A percentile compares a stretch with the other conserved stretches of the same genome.
Conservation (phyloP, 2,329 filamentous ascomycete species). For the Fusarium globosum region DNA sequence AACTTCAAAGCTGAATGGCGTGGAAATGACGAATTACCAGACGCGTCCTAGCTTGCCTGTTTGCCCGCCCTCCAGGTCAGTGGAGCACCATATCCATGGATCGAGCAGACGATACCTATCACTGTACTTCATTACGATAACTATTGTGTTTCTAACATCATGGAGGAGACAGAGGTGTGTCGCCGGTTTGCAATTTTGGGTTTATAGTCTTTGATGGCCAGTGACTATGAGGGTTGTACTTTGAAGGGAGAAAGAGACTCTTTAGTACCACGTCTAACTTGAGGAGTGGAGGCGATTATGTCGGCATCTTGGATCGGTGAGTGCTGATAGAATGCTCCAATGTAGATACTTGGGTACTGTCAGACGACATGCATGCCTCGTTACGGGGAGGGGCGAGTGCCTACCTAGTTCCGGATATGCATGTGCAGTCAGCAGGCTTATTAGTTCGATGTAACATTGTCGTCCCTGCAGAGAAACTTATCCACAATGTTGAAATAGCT, state of each 20-base stretch:
- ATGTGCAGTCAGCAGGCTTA: slow-evolving; percentile 2
- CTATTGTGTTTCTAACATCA: neutral
- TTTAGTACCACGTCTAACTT: neutral
- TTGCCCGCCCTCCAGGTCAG: slow-evolving; percentile 40
- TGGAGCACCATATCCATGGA: slow-evolving; percentile 31
- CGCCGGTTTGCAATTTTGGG: neutral
- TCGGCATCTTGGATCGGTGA: neutral
- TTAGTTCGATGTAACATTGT: neutral
- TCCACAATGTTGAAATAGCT: neutral
- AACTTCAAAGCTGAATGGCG: neutral
- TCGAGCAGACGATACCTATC: slow-evolving; percentile 17
- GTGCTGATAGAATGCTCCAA: neutral
- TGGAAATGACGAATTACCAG: neutral
- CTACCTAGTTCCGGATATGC: neutral
- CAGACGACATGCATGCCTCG: neutral
- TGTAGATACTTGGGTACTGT: neutral
- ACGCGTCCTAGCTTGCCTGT: slow-evolving; percentile 20
- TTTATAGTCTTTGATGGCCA: neutral
- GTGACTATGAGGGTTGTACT: neutral
- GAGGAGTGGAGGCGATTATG: neutral
- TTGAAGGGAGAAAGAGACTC: neutral
- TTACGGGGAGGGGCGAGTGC: neutral
- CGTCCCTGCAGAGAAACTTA: neutral
- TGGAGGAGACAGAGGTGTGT: neutral
- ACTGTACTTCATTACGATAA: neutral